These are phyloP conservation scores for Polytrichum formosum DNA, from an alignment of 225 moss, liverwort and hornwort species.

Conservation along the genomic window DNA sequence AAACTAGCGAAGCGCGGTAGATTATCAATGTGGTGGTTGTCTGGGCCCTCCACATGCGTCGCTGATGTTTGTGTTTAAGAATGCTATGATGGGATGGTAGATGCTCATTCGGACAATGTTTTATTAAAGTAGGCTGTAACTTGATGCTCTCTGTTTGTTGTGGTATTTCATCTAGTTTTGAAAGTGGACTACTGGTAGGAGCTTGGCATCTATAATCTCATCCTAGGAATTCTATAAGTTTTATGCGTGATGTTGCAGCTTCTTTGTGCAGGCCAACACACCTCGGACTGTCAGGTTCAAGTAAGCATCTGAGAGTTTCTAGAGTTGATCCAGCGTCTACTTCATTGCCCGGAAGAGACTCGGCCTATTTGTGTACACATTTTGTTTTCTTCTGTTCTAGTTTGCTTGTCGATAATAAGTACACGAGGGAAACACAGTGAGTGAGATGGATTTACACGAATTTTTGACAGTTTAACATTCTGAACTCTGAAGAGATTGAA, in stretches of 20 bases:
- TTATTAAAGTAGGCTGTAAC: too few relatives aligned
- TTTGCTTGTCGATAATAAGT: neutral
- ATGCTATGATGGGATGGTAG: too few relatives aligned
- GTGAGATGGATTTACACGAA: too few relatives aligned
- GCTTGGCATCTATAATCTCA: neutral
- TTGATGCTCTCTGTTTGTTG: too few relatives aligned
- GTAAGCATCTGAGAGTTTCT: neutral
- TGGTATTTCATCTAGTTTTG: neutral
- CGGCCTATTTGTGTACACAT: neutral
- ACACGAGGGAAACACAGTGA: neutral
- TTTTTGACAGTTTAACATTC: too few relatives aligned
- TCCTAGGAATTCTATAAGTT: neutral
- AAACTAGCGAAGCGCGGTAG: too few relatives aligned
- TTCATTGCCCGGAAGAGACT: too few relatives aligned
- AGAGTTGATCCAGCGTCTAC: neutral
- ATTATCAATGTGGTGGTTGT: too few relatives aligned
- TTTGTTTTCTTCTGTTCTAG: neutral
- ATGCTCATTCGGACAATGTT: too few relatives aligned
- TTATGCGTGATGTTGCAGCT: neutral
- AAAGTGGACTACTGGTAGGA: neutral
- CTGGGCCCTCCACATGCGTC: too few relatives aligned
- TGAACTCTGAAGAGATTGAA: too few relatives aligned
- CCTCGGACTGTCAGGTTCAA: neutral
- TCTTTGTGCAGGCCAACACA: neutral
- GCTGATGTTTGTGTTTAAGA: too few relatives aligned